Evolutionary conservation across 345 rosid species (phyloP).

Genomic region (Eucalyptus leucophloia): DNA sequence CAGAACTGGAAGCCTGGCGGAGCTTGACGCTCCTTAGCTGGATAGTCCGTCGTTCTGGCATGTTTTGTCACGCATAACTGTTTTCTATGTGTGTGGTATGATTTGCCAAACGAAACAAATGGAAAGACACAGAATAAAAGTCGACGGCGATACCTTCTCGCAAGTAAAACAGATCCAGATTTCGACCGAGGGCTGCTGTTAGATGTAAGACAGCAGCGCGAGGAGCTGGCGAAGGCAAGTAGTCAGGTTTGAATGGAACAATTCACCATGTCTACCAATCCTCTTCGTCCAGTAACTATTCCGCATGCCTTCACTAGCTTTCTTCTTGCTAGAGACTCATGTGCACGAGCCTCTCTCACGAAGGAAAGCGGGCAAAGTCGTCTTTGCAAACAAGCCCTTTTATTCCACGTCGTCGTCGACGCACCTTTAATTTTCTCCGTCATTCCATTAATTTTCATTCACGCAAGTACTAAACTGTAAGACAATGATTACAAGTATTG

Average conservation of each 20-base stretch:
- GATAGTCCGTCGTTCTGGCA: neutral
- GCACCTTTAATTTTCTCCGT: no score
- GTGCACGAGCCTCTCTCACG: no score
- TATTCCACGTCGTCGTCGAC: no score
- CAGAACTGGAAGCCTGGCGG: neutral
- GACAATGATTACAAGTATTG: no score
- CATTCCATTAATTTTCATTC: no score
- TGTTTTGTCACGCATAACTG: neutral
- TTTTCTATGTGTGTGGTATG: neutral
- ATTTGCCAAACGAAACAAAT: neutral
- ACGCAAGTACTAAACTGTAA: no score
- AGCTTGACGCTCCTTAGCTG: neutral
- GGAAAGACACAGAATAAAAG: neutral
- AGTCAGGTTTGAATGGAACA: neutral
- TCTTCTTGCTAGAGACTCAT: no score
- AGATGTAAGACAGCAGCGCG: neutral
- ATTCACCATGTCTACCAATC: neutral
- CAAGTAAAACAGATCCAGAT: neutral
- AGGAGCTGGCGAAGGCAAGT: neutral
- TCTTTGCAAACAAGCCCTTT: no score
- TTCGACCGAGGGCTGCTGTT: neutral
- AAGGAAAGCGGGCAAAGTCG: no score
- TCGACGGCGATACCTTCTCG: neutral
- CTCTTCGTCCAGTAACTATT: no score
- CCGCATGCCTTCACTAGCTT: no score